A percentile compares a stretch with the other conserved stretches of the same genome.
Evolutionary conservation across 495 filamentous ascomycete genomes (phyloP).

Genomic region (Penicillium pulvis): DNA sequence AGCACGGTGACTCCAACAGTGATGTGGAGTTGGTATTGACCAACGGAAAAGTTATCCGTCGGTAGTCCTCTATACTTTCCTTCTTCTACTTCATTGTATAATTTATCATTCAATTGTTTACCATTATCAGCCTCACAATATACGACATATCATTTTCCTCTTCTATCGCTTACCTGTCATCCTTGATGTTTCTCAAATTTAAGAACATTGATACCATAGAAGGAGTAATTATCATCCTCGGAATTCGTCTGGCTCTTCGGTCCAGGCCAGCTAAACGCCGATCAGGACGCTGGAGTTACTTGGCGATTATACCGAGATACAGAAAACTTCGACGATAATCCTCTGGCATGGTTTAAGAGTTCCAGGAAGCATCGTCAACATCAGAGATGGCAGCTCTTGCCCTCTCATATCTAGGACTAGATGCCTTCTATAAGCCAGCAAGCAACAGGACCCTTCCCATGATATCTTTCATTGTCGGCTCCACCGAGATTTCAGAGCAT

Average conservation of each 20-base stretch:
- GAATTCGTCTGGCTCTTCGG: too few relatives aligned
- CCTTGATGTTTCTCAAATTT: too few relatives aligned
- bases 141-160: too few relatives aligned
- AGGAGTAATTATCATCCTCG: too few relatives aligned
- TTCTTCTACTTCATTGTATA: too few relatives aligned
- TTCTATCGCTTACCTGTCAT: too few relatives aligned
- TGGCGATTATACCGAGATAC: slow-evolving; percentile 58
- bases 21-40: background rate
- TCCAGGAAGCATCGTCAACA: slow-evolving; percentile 32
- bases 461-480: slow-evolving; percentile 56
- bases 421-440: slow-evolving; percentile 52
- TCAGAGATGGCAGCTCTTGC: slow-evolving; percentile 18
- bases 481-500: slow-evolving; percentile 54
- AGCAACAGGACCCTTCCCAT: slow-evolving; percentile 53
- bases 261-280: too few relatives aligned
- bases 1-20: background rate
- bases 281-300: slow-evolving; percentile 52
- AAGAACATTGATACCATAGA: too few relatives aligned
- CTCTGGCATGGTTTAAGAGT: slow-evolving; percentile 58
- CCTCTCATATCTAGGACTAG: slow-evolving; percentile 45
- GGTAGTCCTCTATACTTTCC: background rate
- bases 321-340: slow-evolving; percentile 59
- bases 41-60: background rate
- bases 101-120: too few relatives aligned
- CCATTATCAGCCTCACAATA: too few relatives aligned